Conservation (phyloP, 2,329 filamentous ascomycete species). For the Aspergillus floridensis region DNA sequence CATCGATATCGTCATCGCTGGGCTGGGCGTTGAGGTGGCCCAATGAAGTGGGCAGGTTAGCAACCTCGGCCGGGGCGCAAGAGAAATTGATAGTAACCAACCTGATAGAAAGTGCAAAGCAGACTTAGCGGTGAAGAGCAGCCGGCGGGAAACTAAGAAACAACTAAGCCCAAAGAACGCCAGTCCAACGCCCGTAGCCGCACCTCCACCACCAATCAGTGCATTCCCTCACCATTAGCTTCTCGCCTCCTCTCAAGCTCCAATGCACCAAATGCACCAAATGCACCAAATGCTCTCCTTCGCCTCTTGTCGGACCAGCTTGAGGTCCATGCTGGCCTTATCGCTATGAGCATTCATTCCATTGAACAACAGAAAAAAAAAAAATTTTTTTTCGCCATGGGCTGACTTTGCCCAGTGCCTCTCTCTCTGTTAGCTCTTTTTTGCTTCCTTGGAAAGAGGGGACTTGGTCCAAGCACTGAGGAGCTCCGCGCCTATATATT, state of each 20-base stretch:
- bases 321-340: constrained; percentile 4
- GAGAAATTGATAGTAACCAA: neutral
- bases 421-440: neutral
- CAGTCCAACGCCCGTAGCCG: neutral
- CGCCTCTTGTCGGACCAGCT: neutral
- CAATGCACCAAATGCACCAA: neutral
- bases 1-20: neutral
- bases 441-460: neutral
- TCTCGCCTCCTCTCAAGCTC: neutral
- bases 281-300: neutral
- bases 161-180: neutral
- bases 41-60: neutral
- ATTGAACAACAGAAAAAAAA: neutral
- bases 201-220: neutral
- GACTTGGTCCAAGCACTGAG: neutral
- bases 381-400: neutral
- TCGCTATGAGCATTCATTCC: neutral
- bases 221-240: neutral
- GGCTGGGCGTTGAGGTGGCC: neutral
- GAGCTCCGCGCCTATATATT: neutral
- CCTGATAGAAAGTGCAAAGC: neutral
- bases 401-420: neutral
- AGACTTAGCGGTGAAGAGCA: neutral
- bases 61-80: neutral
- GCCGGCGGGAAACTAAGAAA: neutral